A percentile compares a stretch with the other conserved stretches of the same genome.
These are phyloP conservation scores for Alternaria incomplexa DNA, from an alignment of 2,329 filamentous ascomycete genomes.

Conservation along the genomic window DNA sequence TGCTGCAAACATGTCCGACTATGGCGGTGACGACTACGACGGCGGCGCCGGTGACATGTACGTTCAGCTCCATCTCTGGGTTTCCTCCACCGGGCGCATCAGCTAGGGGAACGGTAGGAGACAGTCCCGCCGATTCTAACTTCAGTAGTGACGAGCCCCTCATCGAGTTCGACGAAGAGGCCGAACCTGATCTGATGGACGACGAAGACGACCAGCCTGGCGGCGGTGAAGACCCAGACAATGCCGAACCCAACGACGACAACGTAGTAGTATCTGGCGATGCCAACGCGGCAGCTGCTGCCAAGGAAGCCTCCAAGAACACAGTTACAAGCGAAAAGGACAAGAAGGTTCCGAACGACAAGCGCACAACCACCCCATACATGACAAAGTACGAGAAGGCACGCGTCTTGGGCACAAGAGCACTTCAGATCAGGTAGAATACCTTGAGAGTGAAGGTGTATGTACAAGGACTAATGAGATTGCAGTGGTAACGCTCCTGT, in stretches of 20 bases:
- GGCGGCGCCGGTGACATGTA: slow-evolving; percentile 40
- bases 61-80: slow-evolving; percentile 15
- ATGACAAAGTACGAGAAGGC: slow-evolving; percentile 99
- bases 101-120: neutral
- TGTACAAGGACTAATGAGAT: slow-evolving; percentile 20
- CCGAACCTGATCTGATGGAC: slow-evolving; percentile 68
- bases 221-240: slow-evolving; percentile 44
- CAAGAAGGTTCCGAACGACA: slow-evolving; percentile 89
- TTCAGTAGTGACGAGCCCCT: slow-evolving; percentile 45
- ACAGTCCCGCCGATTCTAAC: slow-evolving; percentile 18
- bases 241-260: slow-evolving; percentile 40
- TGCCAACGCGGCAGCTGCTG: slow-evolving; percentile 55
- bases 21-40: slow-evolving; percentile 51
- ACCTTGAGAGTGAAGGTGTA: neutral
- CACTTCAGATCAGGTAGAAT: slow-evolving; percentile 89
- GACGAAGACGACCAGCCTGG: slow-evolving; percentile 62
- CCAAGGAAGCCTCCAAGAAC: slow-evolving; percentile 55
- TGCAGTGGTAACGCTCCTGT: slow-evolving; percentile 95
- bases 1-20: slow-evolving; percentile 52
- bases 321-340: slow-evolving; percentile 66
- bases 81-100: slow-evolving; percentile 11
- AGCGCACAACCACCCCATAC: slow-evolving; percentile 92
- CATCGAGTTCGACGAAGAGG: slow-evolving; percentile 64
- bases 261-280: slow-evolving; percentile 59
- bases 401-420: slow-evolving; percentile 88